Percentiles rank a stretch among this genome's conserved stretches.
These are phyloP conservation scores for Claviceps maximensis DNA, from an alignment of 2,329 filamentous ascomycete species.

Conservation along the genomic window DNA sequence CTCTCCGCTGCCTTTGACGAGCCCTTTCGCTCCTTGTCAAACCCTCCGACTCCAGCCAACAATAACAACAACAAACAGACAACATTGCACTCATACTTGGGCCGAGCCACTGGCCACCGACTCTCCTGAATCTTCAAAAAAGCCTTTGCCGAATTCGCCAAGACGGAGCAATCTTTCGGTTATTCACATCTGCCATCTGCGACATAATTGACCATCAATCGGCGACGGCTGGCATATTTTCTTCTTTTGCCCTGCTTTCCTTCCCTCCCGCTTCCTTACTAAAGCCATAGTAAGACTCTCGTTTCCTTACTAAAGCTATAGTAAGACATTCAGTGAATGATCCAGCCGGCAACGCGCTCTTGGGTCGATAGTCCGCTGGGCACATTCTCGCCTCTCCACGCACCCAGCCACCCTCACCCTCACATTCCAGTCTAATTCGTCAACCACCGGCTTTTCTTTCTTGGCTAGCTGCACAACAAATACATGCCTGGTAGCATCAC, in stretches of 20 bases:
- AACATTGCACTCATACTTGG: too few species aligned
- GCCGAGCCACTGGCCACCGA: too few species aligned
- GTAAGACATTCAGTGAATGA: conserved; percentile 7
- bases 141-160: too few species aligned
- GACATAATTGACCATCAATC: too few species aligned
- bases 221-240: too few species aligned
- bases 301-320: not conserved
- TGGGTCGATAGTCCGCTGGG: conserved; percentile 11
- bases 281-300: conserved; percentile 1
- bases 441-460: conserved; percentile 3
- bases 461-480: conserved; percentile 1
- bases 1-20: conserved; percentile 4
- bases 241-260: not conserved
- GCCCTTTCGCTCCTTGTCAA: not conserved
- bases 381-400: conserved; percentile 16
- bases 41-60: too few species aligned
- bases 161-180: too few species aligned
- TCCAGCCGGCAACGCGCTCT: conserved; percentile 9
- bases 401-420: conserved; percentile 10
- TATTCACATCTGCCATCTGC: too few species aligned
- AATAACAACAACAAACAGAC: too few species aligned
- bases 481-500: conserved; percentile 4
- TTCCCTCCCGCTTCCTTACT: conserved; percentile 1
- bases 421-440: conserved; percentile 16
- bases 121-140: too few species aligned